These are phyloP conservation scores for Passiflora organensis DNA, from an alignment of 345 rosid species.

Conservation along the genomic window DNA sequence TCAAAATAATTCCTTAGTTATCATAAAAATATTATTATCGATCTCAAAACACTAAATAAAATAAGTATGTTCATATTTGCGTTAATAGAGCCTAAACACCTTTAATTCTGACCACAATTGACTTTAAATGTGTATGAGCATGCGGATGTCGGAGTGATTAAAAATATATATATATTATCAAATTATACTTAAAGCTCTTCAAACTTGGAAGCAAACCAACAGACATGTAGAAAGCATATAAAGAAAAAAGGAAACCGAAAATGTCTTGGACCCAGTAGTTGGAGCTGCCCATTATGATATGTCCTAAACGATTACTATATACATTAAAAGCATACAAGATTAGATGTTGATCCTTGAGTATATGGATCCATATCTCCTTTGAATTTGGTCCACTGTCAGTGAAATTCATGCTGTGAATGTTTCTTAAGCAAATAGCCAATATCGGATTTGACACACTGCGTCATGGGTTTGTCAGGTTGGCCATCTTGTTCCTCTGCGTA, in stretches of 20 bases:
- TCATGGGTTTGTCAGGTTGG: constrained; percentile 33
- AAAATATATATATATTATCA: too few species aligned
- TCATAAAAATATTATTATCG: too few species aligned
- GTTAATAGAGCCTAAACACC: neutral
- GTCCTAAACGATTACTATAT: constrained; percentile 14
- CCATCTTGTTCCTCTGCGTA: constrained; percentile 24
- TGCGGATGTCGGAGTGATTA: too few species aligned
- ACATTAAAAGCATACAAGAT: constrained; percentile 1
- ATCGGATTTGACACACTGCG: constrained; percentile 7
- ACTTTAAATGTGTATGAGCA: too few species aligned
- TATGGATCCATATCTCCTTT: constrained; percentile 28
- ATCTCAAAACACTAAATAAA: neutral
- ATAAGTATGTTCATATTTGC: neutral
- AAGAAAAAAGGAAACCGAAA: neutral
- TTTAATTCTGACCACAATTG: neutral
- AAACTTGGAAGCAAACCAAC: too few species aligned
- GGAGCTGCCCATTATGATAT: constrained; percentile 34
- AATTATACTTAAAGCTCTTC: too few species aligned
- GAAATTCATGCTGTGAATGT: constrained; percentile 28
- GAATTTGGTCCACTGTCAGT: constrained; percentile 25
- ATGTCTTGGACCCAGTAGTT: constrained; percentile 19
- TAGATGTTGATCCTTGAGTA: constrained; percentile 11
- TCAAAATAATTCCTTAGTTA: neutral
- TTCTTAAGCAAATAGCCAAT: constrained; percentile 3
- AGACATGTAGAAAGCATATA: neutral